A percentile compares a stretch with the other conserved stretches of the same genome.
Conservation (phyloP, 2,329 filamentous ascomycete genomes). For the Aspergillus pseudoterreus region DNA sequence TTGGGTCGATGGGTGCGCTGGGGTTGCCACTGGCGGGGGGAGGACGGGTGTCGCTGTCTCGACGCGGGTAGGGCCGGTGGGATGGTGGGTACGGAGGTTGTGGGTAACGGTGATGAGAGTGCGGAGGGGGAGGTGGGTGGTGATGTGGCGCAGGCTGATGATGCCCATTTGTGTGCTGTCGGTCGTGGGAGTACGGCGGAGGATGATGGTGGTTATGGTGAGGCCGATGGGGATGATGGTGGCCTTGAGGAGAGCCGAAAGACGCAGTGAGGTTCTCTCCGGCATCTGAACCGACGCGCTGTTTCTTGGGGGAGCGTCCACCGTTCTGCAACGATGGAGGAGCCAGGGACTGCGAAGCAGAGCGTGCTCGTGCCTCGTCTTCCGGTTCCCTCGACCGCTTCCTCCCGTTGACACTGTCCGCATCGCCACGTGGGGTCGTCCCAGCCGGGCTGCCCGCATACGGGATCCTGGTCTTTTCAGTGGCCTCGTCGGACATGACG, state of each 20-base stretch:
- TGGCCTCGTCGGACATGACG: slow-evolving; percentile 29
- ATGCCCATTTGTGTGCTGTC: slow-evolving; percentile 16
- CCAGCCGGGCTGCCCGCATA: slow-evolving; percentile 26
- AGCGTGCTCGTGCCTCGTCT: slow-evolving; percentile 9
- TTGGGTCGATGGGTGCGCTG: slow-evolving; percentile 21
- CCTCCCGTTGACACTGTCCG: slow-evolving; percentile 26
- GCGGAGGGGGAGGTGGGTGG: slow-evolving; percentile 7
- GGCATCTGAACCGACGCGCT: slow-evolving; percentile 27
- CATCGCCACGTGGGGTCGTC: slow-evolving; percentile 5
- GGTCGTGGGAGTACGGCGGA: slow-evolving; percentile 11
- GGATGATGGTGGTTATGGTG: slow-evolving; percentile 1
- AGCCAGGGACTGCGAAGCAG: slow-evolving; percentile 9
- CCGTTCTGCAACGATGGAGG: slow-evolving; percentile 19
- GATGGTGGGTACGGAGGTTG: slow-evolving; percentile 19
- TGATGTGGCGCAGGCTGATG: slow-evolving; percentile 6
- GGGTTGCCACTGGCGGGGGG: neutral
- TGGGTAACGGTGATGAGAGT: slow-evolving; percentile 14
- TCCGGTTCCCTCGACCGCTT: slow-evolving; percentile 41
- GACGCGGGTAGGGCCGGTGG: slow-evolving; percentile 14
- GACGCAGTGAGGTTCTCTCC: slow-evolving; percentile 9
- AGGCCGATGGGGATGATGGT: neutral
- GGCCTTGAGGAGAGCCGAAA: slow-evolving; percentile 3
- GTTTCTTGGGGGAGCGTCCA: slow-evolving; percentile 36
- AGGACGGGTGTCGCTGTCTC: slow-evolving; percentile 13
- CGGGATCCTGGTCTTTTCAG: slow-evolving; percentile 36